phyloP scores from a whole-genome alignment of 805 yeast genomes.

The Komagataella pastoris region DNA sequence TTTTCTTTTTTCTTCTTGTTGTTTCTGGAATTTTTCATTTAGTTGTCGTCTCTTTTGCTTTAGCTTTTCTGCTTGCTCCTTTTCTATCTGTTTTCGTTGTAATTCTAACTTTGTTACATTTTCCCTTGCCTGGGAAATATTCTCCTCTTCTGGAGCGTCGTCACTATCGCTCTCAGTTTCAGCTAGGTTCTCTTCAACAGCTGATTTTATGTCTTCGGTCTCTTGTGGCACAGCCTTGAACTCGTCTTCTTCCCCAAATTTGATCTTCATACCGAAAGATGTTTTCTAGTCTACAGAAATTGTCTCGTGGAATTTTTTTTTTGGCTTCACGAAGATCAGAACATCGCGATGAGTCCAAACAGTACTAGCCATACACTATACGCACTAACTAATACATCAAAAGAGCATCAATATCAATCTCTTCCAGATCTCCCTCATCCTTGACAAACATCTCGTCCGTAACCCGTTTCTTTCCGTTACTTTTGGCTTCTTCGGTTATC shows the following conservation, averaged over 20 bases:
- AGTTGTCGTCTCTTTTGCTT: constrained; percentile 18
- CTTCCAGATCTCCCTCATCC: background rate
- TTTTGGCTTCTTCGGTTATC: background rate
- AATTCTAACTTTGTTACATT: constrained; percentile 8
- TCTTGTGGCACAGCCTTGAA: background rate
- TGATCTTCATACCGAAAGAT: background rate
- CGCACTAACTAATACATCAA: background rate
- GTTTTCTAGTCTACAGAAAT: background rate
- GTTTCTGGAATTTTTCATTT: constrained; percentile 14
- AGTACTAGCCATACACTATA: no score
- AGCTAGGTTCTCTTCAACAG: background rate
- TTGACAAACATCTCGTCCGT: background rate
- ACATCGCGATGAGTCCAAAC: background rate
- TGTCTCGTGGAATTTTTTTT: background rate
- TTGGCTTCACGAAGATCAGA: background rate
- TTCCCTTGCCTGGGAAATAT: constrained; percentile 11
- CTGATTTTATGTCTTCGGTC: background rate
- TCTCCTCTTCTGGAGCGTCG: constrained; percentile 41
- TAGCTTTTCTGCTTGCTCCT: constrained; percentile 13
- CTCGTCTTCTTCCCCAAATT: background rate
- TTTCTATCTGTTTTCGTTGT: constrained; percentile 13
- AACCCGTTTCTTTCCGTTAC: background rate
- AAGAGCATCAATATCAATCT: background rate
- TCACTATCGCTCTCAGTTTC: constrained; percentile 13
- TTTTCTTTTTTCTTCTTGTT: constrained; percentile 16